Conservation (phyloP, 1,284 basidiomycete species). For the Marasmius oreades region DNA sequence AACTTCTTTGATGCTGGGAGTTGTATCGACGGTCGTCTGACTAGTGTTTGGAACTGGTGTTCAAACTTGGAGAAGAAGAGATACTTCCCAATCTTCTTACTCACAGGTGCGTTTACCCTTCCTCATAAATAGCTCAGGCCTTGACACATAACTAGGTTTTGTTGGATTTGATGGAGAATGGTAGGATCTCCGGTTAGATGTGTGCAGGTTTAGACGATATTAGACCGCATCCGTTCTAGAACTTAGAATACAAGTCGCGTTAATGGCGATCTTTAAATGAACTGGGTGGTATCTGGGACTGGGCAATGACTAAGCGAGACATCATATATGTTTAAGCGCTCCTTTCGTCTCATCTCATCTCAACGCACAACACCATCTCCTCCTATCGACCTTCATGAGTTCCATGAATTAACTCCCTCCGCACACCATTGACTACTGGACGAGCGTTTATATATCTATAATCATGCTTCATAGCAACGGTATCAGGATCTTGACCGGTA, state of each 20-base stretch:
- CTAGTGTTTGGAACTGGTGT: constrained; percentile 88
- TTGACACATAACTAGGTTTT: constrained; percentile 49
- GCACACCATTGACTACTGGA: no score
- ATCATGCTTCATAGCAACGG: constrained; percentile 90
- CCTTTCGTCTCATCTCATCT: background rate
- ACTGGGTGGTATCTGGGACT: no score
- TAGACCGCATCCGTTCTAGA: background rate
- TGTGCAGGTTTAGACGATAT: background rate
- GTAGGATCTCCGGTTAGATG: constrained; percentile 43
- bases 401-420: no score
- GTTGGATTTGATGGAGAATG: constrained; percentile 82
- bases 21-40: constrained; percentile 59
- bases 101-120: constrained; percentile 53
- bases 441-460: no score
- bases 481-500: constrained; percentile 90
- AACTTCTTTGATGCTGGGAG: constrained; percentile 76
- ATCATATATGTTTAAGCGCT: background rate
- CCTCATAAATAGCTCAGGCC: constrained; percentile 5
- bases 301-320: background rate
- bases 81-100: constrained; percentile 74
- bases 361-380: background rate
- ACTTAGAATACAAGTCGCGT: no score
- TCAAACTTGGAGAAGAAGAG: constrained; percentile 76
- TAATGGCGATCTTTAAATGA: no score
- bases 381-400: constrained; percentile 15